Evolutionary conservation across 2,329 filamentous ascomycete species (phyloP), one percentile per base, ranked within the genome.

Genomic region (Sarocladium strictum): DNA sequence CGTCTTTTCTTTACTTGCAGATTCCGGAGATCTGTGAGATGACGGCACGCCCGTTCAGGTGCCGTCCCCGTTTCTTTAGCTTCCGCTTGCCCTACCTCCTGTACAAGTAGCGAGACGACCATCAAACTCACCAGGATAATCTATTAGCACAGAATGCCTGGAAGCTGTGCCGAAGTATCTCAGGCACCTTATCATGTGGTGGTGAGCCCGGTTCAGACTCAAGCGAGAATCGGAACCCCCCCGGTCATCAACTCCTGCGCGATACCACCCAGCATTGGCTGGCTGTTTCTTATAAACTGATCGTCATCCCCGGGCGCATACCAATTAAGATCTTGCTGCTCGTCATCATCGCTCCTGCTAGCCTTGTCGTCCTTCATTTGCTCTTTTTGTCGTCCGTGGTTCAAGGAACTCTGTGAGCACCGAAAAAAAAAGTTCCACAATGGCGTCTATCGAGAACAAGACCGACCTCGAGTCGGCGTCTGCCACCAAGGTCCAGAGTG

Each of bases 381-480:
- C 10, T 40, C 40, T 15, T 43, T 19, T 5, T 19, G 12, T 15
- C 35, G 35, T 38, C 35, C 35, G 35, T 38, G 15, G 5, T 19
- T 19, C n/a, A n/a, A n/a, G n/a, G n/a, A n/a, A n/a, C n/a, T n/a
- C n/a, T n/a, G n/a, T n/a, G n/a, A n/a, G n/a, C n/a, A n/a, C n/a
- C n/a, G n/a, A n/a, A n/a, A n/a, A n/a, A n/a, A n/a, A n/a, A n/a
- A 6, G 9, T 43, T 43, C n/a, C 7, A 23, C n/a, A n/a, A 51
- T 51, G 47, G 47, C 47, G 14, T 51, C 47, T 10, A 15, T 33
- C 17, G 47, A 51, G 3, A 17, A 33, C n/a, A 51, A 51, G 17
- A 12, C 21, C 15, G 47, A 51, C 35, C 27, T 51, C 47, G 47
- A 51, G 47, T 19, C 47, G 29, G 47, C 24, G 17, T 49, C 43